These are phyloP conservation scores for Chrysanthemum makinoi DNA, from an alignment of 129 eudicot species.

Conservation along the genomic window DNA sequence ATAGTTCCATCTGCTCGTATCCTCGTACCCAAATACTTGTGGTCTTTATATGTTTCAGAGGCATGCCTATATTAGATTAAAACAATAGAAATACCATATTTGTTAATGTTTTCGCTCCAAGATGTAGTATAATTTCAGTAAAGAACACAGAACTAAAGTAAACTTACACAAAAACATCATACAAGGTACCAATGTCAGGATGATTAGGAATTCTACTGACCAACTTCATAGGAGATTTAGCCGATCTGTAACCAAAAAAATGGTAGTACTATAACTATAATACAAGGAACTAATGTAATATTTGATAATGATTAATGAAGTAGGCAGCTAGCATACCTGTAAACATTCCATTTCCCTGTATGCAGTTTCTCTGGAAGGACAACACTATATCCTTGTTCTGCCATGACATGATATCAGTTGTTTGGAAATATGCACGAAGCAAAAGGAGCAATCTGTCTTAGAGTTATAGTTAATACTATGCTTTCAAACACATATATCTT, in stretches of 20 bases:
- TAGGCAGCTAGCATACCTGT: conserved; percentile 43
- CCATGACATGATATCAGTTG: conserved; percentile 6
- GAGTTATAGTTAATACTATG: too few species aligned
- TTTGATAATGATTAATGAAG: too few species aligned
- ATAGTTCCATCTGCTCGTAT: conserved; percentile 72
- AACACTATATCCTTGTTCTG: conserved; percentile 84
- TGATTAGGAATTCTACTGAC: conserved; percentile 61
- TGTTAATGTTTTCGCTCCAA: background rate
- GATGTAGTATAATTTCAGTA: background rate
- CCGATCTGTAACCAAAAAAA: conserved; percentile 56
- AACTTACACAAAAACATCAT: conserved; percentile 78
- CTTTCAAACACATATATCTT: too few species aligned
- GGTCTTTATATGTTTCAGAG: conserved; percentile 55
- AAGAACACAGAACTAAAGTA: background rate
- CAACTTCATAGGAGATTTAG: conserved; percentile 64
- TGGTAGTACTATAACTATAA: too few species aligned
- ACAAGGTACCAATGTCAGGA: conserved; percentile 77
- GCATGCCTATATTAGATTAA: conserved; percentile 45
- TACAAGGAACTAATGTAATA: too few species aligned
- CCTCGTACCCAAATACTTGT: conserved; percentile 81
- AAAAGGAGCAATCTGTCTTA: too few species aligned
- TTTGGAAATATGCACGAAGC: too few species aligned
- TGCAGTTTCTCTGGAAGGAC: conserved; percentile 82
- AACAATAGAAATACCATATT: conserved; percentile 1
- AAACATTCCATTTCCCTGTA: conserved; percentile 84